phyloP scores from a whole-genome alignment of 495 filamentous ascomycete genomes.

The Hypomontagnella submonticulosa region DNA sequence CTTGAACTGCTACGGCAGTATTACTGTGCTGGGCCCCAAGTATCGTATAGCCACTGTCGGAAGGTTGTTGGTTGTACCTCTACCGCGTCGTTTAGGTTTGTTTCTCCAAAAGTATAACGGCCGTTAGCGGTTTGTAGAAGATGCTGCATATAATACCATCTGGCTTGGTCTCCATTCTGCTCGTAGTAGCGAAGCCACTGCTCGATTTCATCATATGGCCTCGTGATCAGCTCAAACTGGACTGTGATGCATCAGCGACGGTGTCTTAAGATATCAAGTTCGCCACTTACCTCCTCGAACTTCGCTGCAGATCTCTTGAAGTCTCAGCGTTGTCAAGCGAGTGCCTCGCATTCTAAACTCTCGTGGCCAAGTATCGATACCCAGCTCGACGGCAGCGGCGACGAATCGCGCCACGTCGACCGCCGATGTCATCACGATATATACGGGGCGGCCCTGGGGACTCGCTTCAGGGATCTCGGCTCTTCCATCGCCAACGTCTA shows the following conservation, averaged over 20 bases:
- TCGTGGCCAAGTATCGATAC: constrained; percentile 69
- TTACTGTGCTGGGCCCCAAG: constrained; percentile 54
- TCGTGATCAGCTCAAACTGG: constrained; percentile 51
- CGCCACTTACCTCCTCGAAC: constrained; percentile 53
- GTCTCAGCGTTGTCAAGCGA: constrained; percentile 62
- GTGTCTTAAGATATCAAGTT: constrained; percentile 3
- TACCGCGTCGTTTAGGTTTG: constrained; percentile 58
- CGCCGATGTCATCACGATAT: constrained; percentile 72
- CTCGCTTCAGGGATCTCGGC: constrained; percentile 68
- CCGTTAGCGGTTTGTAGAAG: constrained; percentile 63
- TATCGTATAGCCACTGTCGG: constrained; percentile 59
- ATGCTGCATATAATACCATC: constrained; percentile 56
- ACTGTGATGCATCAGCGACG: constrained; percentile 45
- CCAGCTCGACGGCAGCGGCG: constrained; percentile 68
- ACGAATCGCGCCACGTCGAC: constrained; percentile 75
- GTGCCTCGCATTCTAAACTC: constrained; percentile 74
- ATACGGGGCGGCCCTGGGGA: constrained; percentile 59
- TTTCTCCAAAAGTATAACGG: constrained; percentile 57
- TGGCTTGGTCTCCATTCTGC: constrained; percentile 48
- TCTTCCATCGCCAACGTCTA: constrained; percentile 66
- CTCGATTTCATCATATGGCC: constrained; percentile 56
- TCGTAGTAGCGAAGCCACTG: constrained; percentile 54
- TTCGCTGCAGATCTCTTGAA: constrained; percentile 58
- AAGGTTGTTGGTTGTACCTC: constrained; percentile 58
- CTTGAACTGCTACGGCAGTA: constrained; percentile 1